A percentile compares a stretch with the other conserved stretches of the same genome.
phyloP scores from a whole-genome alignment of 371 early-diverging fungal species.

The Haplosporangium sp. region DNA sequence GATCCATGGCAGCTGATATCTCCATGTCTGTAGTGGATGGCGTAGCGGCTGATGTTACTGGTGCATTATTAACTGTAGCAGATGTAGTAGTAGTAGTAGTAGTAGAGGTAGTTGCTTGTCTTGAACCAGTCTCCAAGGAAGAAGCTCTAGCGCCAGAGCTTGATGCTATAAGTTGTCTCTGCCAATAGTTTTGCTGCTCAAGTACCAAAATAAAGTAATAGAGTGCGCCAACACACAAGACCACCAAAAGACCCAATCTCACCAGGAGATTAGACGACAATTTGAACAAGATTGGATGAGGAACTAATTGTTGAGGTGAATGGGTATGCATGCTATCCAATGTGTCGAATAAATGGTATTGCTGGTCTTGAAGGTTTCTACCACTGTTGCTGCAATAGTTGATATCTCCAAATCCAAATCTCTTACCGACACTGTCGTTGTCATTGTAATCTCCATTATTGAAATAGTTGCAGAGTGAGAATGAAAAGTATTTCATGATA shows the following conservation, averaged over 20 bases:
- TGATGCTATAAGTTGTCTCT: background rate
- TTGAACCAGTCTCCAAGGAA: constrained; percentile 12
- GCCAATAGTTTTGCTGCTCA: constrained; percentile 33
- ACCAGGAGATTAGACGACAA: constrained; percentile 37
- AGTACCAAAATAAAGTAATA: constrained; percentile 37
- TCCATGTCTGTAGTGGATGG: too few species aligned
- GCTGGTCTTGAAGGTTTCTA: background rate
- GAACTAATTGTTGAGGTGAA: constrained; percentile 13
- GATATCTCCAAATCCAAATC: background rate
- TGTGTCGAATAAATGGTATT: background rate
- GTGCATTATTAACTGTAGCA: too few species aligned
- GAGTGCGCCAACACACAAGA: constrained; percentile 41
- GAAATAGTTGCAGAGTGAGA: background rate
- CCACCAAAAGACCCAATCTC: constrained; percentile 16
- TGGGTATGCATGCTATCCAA: constrained; percentile 9
- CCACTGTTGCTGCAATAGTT: background rate
- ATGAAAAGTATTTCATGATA: constrained; percentile 1
- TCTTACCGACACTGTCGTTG: background rate
- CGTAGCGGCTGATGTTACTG: too few species aligned
- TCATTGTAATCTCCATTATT: too few species aligned
- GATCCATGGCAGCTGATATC: too few species aligned
- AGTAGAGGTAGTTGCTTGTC: background rate
- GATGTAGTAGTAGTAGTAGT: background rate
- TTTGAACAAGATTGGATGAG: constrained; percentile 29
- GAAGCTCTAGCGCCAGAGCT: background rate